phyloP scores from a whole-genome alignment of 148 eudicot species.

The Agrostemma githago region DNA sequence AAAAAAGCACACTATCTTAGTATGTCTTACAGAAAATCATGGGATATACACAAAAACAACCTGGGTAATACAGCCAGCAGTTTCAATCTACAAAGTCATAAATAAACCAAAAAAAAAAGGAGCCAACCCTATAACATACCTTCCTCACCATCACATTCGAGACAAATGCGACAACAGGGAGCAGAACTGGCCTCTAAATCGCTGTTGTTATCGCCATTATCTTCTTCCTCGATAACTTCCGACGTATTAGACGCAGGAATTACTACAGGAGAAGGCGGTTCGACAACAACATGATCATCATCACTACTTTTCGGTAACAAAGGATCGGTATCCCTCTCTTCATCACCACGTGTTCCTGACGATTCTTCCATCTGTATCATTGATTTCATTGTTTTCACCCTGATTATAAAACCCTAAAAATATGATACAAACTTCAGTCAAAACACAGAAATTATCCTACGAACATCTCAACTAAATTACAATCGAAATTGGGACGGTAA shows the following conservation, averaged over 20 bases:
- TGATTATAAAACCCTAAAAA: background rate
- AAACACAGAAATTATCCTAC: background rate
- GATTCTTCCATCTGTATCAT: constrained; percentile 14
- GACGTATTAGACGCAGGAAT: constrained; percentile 11
- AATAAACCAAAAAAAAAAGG: background rate
- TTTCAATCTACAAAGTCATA: background rate
- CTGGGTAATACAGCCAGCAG: background rate
- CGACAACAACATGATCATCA: constrained; percentile 11
- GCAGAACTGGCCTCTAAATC: constrained; percentile 58
- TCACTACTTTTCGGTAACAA: constrained; percentile 15
- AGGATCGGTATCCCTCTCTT: constrained; percentile 13
- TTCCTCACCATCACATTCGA: constrained; percentile 68
- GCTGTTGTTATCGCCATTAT: constrained; percentile 28
- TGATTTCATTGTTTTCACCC: background rate
- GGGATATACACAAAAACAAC: background rate
- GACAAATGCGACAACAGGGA: constrained; percentile 76
- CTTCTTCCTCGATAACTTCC: constrained; percentile 34
- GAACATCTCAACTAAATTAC: background rate
- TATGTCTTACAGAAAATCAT: background rate
- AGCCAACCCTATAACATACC: constrained; percentile 22
- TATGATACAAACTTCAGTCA: background rate
- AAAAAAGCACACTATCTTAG: background rate
- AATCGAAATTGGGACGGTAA: background rate
- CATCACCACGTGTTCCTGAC: background rate
- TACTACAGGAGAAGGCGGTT: constrained; percentile 13